A percentile compares a stretch with the other conserved stretches of the same genome.
Evolutionary conservation across 2,329 filamentous ascomycete genomes (phyloP).

Genomic region (Talaromyces amestolkiae): DNA sequence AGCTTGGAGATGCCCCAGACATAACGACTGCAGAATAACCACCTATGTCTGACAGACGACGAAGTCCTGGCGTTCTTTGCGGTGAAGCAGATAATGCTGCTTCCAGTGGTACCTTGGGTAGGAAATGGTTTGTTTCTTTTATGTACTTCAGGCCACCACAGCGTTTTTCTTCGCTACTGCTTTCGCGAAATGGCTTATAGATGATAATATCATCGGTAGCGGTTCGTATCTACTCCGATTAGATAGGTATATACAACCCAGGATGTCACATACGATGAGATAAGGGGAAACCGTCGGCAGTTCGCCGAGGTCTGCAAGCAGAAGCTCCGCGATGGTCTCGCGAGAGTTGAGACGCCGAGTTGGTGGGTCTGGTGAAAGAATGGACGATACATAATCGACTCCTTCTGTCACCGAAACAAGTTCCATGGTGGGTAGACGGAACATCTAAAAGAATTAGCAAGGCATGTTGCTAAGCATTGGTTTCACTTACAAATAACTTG

Average conservation of each 20-base stretch:
- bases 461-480: background rate
- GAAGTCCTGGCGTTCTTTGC: constrained; percentile 44
- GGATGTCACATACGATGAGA: constrained; percentile 65
- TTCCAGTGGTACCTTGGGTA: constrained; percentile 59
- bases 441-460: constrained; percentile 56
- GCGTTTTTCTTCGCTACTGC: constrained; percentile 19
- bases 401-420: constrained; percentile 73
- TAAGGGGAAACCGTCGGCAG: constrained; percentile 68
- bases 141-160: constrained; percentile 63
- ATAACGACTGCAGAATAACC: constrained; percentile 82
- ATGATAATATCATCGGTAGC: constrained; percentile 78
- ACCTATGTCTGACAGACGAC: constrained; percentile 53
- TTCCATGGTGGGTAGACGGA: constrained; percentile 70
- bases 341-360: constrained; percentile 68
- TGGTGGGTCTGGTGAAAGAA: constrained; percentile 69
- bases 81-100: constrained; percentile 41
- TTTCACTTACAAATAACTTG: constrained; percentile 64
- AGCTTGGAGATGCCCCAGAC: constrained; percentile 73
- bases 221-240: constrained; percentile 64
- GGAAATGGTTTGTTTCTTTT: constrained; percentile 67
- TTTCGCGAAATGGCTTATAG: constrained; percentile 72
- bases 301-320: constrained; percentile 84
- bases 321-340: constrained; percentile 72
- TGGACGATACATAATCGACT: constrained; percentile 72
- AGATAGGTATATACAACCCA: background rate